Evolutionary conservation across 2,329 filamentous ascomycete species (phyloP), one percentile per base, ranked within the genome.

Genomic region (Phialemonium atrogriseum): DNA sequence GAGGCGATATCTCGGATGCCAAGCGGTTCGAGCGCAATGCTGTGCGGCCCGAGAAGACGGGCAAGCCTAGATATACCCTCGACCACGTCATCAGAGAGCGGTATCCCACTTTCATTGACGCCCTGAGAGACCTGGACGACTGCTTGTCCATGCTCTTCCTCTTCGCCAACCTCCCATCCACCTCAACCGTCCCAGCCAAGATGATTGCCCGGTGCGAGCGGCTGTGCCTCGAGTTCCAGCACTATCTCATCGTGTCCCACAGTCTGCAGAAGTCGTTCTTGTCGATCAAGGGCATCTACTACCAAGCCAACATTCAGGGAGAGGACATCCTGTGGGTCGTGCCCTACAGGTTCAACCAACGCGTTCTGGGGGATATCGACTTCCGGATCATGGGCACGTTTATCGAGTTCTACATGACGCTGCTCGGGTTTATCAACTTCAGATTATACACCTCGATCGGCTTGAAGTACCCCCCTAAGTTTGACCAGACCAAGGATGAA

Each of bases 301-400:
- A 96, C 62, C 89, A 96, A 64, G 91, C 89, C 15, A 95, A 81
- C 31, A 93, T 98, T 40, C 86, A 95, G 58, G 91, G 91, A 29
- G 88, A 98, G 63, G 89, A 96, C 51, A 83, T 98, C 30, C 69
- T 96, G 44, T 98, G 91, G 91, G 70, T 98, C 23, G 89, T 95
- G 9, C 91, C 91, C 1, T 98, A 98, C 67, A 86, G 86, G 58
- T 98, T 98, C 62, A 94, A 96, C 52, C 91, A 98, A 67, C 73
- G 84, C 46, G 80, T 94, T 10, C 84, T 91, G 24, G 85, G 83
- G 36, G 91, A 98, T 58, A 83, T 98, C 42, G 91, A 98, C 59
- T 98, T 95, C 65, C 74, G 91, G 50, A 98, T 98, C 60, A 98
- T 98, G 91, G 89, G 86, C 37, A 98, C 91, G 5, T 98, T 98